A percentile compares a stretch with the other conserved stretches of the same genome.
Conservation (phyloP, 2,329 filamentous ascomycete genomes). For the Sporothrix pallida region DNA sequence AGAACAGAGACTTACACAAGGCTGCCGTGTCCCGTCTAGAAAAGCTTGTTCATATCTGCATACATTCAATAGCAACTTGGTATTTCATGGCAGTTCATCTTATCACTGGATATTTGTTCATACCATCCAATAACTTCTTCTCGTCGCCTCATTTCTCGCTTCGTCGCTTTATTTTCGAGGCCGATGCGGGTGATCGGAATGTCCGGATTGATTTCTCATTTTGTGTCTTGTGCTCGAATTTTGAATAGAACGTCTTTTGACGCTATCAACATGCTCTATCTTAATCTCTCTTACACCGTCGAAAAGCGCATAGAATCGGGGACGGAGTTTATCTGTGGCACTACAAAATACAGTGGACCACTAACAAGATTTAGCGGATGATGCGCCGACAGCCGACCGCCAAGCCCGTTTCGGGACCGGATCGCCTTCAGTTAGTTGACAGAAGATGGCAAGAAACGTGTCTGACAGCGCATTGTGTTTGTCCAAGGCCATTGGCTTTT, state of each 20-base stretch:
- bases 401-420: constrained; percentile 15
- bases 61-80: too few relatives aligned
- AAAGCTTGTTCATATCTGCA: not conserved
- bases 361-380: not conserved
- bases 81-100: not conserved
- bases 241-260: not conserved
- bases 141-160: not conserved
- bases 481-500: not conserved
- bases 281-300: not conserved
- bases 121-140: too few relatives aligned
- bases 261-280: not conserved
- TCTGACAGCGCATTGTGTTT: too few relatives aligned
- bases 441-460: not conserved
- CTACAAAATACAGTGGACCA: not conserved
- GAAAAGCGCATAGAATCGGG: constrained; percentile 1
- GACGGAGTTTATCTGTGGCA: constrained; percentile 22
- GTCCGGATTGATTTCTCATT: not conserved
- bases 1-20: too few relatives aligned
- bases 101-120: not conserved
- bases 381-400: constrained; percentile 1
- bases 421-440: not conserved
- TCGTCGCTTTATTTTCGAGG: not conserved
- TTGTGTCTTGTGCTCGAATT: not conserved
- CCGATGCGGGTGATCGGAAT: not conserved
- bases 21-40: not conserved